phyloP scores from a whole-genome alignment of 1,139 yeast genomes.

The Yamadazyma siamensis region DNA sequence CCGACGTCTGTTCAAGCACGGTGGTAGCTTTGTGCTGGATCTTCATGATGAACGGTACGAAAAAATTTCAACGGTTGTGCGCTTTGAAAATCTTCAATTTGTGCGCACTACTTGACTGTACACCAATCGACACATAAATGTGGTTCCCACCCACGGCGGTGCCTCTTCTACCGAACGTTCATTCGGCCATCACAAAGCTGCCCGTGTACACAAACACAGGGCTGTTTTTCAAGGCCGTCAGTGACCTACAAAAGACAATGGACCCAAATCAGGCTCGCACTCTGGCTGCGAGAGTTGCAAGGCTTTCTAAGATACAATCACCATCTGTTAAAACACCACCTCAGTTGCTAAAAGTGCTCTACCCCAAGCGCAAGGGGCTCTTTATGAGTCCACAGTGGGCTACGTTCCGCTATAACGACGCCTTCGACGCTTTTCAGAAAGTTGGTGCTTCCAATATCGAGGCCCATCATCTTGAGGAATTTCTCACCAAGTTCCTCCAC shows the following conservation, averaged over 20 bases:
- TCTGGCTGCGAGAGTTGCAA: no score
- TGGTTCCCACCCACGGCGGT: no score
- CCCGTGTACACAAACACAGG: no score
- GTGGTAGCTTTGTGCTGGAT: constrained; percentile 64
- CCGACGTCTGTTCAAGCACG: constrained; percentile 75
- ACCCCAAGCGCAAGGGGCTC: constrained; percentile 4
- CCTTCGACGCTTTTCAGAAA: constrained; percentile 5
- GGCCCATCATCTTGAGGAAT: constrained; percentile 35
- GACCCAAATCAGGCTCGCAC: no score
- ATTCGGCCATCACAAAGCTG: no score
- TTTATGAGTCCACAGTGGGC: constrained; percentile 4
- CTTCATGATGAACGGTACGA: constrained; percentile 44
- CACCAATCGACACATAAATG: constrained; percentile 3
- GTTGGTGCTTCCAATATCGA: constrained; percentile 7
- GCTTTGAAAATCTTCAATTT: constrained; percentile 1
- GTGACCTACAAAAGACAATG: no score
- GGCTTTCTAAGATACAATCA: no score
- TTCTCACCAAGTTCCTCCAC: constrained; percentile 26
- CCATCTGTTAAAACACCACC: no score
- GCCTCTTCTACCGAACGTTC: no score
- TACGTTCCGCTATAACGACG: not conserved
- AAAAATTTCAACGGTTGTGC: constrained; percentile 2
- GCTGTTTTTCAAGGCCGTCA: no score
- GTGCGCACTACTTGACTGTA: not conserved
- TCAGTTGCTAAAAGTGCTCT: constrained; percentile 5